Percentiles rank a stretch among this genome's conserved stretches.
phyloP scores from a whole-genome alignment of 2,329 filamentous ascomycete species.

The Ophiocordyceps camponoti-floridani region DNA sequence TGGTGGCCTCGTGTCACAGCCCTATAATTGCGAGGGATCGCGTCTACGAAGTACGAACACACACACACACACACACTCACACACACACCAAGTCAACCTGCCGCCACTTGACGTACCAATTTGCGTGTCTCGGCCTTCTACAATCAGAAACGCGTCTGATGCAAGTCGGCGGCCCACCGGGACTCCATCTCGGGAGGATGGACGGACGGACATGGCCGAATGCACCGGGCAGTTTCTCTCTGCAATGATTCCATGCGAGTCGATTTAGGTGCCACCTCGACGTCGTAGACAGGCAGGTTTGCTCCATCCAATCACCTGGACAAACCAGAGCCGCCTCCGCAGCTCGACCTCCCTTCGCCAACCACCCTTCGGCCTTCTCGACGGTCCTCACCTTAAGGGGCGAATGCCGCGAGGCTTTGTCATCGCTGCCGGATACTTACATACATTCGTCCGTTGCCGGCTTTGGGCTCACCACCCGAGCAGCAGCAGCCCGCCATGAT shows the following conservation, averaged over 20 bases:
- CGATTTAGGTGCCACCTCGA: too few species aligned
- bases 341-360: not conserved
- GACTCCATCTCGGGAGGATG: too few species aligned
- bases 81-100: not conserved
- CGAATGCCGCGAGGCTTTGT: conserved; percentile 3
- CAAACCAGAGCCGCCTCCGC: not conserved
- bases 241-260: too few species aligned
- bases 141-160: not conserved
- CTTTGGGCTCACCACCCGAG: not conserved
- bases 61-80: not conserved
- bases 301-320: not conserved
- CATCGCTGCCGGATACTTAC: conserved; percentile 1
- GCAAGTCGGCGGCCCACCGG: too few species aligned
- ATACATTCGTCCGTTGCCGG: not conserved
- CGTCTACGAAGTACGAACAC: not conserved
- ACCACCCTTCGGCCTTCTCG: not conserved
- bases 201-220: too few species aligned
- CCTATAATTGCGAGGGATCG: not conserved
- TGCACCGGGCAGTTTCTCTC: too few species aligned
- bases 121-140: not conserved
- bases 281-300: conserved; percentile 1
- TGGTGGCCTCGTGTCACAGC: not conserved
- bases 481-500: not conserved
- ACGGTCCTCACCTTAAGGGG: not conserved
- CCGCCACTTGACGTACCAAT: not conserved